These are phyloP conservation scores for Acrodontium crateriforme DNA, from an alignment of 2,329 filamentous ascomycete species.

Conservation along the genomic window DNA sequence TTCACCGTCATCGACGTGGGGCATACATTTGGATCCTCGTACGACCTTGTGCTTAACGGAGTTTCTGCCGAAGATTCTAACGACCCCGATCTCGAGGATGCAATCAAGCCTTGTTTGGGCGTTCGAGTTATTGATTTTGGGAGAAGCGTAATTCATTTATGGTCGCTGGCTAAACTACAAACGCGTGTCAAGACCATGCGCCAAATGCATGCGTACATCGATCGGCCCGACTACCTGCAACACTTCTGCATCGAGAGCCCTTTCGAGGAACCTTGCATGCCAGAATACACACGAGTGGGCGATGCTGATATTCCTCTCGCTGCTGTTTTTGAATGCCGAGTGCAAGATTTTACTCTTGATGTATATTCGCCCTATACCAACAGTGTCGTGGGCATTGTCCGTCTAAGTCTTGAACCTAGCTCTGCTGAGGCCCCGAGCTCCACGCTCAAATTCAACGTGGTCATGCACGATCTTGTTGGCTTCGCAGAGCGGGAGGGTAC, in stretches of 20 bases:
- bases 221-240: slow-evolving; percentile 85
- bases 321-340: slow-evolving; percentile 85
- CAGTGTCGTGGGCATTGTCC: slow-evolving; percentile 79
- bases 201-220: slow-evolving; percentile 91
- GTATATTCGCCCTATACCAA: slow-evolving; percentile 86
- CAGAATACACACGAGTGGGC: slow-evolving; percentile 80
- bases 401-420: slow-evolving; percentile 82
- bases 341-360: slow-evolving; percentile 87
- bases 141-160: slow-evolving; percentile 72
- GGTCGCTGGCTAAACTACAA: slow-evolving; percentile 87
- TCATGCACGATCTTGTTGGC: slow-evolving; percentile 90
- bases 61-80: slow-evolving; percentile 75
- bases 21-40: slow-evolving; percentile 80
- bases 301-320: slow-evolving; percentile 85
- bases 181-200: slow-evolving; percentile 83
- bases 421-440: slow-evolving; percentile 83
- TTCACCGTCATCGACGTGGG: slow-evolving; percentile 84
- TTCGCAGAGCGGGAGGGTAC: slow-evolving; percentile 94
- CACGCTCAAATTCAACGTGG: slow-evolving; percentile 93
- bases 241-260: slow-evolving; percentile 89
- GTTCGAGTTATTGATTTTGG: slow-evolving; percentile 86
- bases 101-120: slow-evolving; percentile 78
- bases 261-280: slow-evolving; percentile 81
- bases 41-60: slow-evolving; percentile 90
- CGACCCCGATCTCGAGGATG: slow-evolving; percentile 52